A percentile compares a stretch with the other conserved stretches of the same genome.
Evolutionary conservation across 495 filamentous ascomycete genomes (phyloP).

Genomic region (Daldinia childiae): DNA sequence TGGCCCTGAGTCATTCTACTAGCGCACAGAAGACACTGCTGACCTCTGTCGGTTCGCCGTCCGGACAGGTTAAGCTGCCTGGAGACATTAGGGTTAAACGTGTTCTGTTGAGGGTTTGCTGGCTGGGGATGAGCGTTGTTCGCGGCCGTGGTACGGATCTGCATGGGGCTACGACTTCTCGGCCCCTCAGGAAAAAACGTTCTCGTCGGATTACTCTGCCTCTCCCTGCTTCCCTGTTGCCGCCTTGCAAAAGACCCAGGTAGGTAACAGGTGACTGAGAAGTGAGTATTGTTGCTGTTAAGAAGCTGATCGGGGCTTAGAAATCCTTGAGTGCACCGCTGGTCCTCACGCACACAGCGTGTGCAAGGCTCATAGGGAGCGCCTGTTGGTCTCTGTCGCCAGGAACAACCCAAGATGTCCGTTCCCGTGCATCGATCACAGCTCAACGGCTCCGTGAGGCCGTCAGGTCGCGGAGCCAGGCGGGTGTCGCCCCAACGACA

Average conservation of each 20-base stretch:
- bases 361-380: neutral
- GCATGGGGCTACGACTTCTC: neutral
- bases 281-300: neutral
- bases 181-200: neutral
- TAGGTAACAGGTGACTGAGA: neutral
- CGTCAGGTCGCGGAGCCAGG: conserved; percentile 20
- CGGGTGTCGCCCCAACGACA: neutral
- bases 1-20: neutral
- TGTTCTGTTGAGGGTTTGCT: neutral
- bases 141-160: too few species aligned
- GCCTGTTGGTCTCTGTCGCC: neutral
- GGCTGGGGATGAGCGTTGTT: too few species aligned
- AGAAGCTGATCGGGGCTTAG: neutral
- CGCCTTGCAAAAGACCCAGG: neutral
- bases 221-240: neutral
- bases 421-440: neutral
- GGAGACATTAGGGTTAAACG: neutral
- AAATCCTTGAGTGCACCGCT: neutral
- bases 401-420: conserved; percentile 5
- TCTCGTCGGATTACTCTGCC: neutral
- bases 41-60: neutral
- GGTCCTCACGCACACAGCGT: neutral
- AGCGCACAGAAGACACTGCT: neutral
- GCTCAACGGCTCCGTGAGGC: conserved; percentile 6
- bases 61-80: neutral